These are phyloP conservation scores for Malassezia furfur DNA, from an alignment of 1,284 basidiomycete genomes.

Conservation along the genomic window DNA sequence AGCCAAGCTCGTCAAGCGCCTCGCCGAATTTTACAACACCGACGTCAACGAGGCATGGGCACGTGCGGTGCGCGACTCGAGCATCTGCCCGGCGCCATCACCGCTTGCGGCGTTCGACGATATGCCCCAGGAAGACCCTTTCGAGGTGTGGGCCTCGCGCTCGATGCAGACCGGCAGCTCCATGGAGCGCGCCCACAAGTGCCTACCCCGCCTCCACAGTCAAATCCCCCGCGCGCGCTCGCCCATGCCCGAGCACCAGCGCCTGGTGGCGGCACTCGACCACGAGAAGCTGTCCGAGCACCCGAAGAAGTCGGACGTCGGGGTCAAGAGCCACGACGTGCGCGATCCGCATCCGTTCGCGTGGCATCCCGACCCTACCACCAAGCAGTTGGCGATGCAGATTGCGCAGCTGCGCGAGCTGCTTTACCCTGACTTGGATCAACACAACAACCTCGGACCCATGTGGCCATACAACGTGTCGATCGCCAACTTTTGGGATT, in stretches of 20 bases:
- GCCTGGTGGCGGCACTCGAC: neutral
- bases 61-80: neutral
- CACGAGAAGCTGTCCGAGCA: neutral
- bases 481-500: slow-evolving; percentile 72
- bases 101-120: neutral
- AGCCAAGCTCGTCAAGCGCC: slow-evolving; percentile 31
- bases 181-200: neutral
- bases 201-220: neutral
- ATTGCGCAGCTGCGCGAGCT: slow-evolving; percentile 69
- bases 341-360: slow-evolving; percentile 56
- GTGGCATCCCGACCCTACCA: slow-evolving; percentile 62
- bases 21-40: slow-evolving; percentile 13
- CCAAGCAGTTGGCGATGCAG: slow-evolving; percentile 65
- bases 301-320: neutral
- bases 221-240: slow-evolving; percentile 3
- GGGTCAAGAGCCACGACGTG: slow-evolving; percentile 5
- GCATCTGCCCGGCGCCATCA: neutral
- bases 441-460: slow-evolving; percentile 19
- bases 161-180: slow-evolving; percentile 9
- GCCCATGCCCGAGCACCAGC: slow-evolving; percentile 9
- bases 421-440: slow-evolving; percentile 53
- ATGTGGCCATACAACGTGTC: slow-evolving; percentile 81
- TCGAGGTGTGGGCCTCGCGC: neutral
- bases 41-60: slow-evolving; percentile 25
- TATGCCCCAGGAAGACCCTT: neutral